A percentile compares a stretch with the other conserved stretches of the same genome.
Conservation (phyloP, 2,329 filamentous ascomycete genomes). For the Fusarium algeriense region DNA sequence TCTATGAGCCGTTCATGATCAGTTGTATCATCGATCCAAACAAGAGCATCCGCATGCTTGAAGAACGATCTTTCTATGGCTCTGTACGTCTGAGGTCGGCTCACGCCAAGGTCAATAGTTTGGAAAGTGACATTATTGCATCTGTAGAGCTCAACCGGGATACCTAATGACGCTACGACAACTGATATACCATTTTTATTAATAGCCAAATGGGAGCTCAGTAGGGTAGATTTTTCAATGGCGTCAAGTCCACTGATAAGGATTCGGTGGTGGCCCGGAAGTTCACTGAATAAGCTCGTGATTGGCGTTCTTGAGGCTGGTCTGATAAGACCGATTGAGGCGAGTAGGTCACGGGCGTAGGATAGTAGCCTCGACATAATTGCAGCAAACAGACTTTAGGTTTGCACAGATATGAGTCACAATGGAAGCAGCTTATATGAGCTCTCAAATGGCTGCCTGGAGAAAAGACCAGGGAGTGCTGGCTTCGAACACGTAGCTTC, state of each 20-base stretch:
- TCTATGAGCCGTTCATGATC: not conserved
- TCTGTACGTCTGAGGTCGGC: not conserved
- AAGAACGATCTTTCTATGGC: not conserved
- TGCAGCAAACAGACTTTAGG: accelerated
- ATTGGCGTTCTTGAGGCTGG: not conserved
- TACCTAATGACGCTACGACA: not conserved
- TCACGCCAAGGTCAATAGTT: not conserved
- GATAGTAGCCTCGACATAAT: not conserved
- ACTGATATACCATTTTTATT: not conserved
- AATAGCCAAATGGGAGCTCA: not conserved
- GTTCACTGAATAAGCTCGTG: not conserved
- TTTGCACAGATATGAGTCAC: not conserved
- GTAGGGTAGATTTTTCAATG: not conserved
- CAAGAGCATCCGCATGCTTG: not conserved
- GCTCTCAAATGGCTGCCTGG: not conserved
- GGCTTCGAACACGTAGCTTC: not conserved
- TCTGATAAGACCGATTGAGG: not conserved
- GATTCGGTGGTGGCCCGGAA: not conserved
- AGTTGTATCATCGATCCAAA: conserved; percentile 1
- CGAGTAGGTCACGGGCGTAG: not conserved
- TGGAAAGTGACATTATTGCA: conserved; percentile 2
- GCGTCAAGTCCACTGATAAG: not conserved
- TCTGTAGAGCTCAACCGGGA: not conserved
- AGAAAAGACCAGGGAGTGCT: not conserved
- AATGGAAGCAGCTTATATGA: not conserved